phyloP scores from a whole-genome alignment of 768 basidiomycete species.

The Boletus fagicola region DNA sequence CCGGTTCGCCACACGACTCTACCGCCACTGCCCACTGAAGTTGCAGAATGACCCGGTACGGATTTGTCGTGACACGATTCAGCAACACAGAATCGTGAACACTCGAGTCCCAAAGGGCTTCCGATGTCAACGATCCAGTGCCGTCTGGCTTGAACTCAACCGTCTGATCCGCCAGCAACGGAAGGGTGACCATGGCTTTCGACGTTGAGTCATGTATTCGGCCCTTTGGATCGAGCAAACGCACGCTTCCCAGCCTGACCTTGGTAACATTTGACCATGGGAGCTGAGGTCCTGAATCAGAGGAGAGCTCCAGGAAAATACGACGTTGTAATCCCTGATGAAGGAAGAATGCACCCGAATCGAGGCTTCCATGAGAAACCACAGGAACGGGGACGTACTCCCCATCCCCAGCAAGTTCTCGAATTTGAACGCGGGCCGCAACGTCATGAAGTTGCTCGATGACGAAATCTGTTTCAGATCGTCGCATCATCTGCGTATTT shows the following conservation, averaged over 20 bases:
- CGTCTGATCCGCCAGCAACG: constrained; percentile 66
- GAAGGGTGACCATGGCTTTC: constrained; percentile 67
- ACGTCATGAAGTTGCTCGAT: constrained; percentile 87
- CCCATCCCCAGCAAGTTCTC: constrained; percentile 83
- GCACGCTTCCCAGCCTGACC: constrained; percentile 78
- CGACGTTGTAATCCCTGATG: constrained; percentile 94
- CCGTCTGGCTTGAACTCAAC: constrained; percentile 84
- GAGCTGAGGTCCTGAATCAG: constrained; percentile 85
- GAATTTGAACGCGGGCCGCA: constrained; percentile 82
- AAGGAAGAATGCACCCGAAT: constrained; percentile 82
- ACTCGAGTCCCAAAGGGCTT: constrained; percentile 91
- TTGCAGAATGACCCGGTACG: constrained; percentile 78
- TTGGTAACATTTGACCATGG: constrained; percentile 82
- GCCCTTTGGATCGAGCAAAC: constrained; percentile 81
- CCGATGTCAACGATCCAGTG: constrained; percentile 64
- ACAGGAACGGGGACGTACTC: constrained; percentile 83
- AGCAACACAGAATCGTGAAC: constrained; percentile 82
- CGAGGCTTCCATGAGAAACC: constrained; percentile 66
- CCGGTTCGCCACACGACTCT: constrained; percentile 80
- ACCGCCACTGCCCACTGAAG: constrained; percentile 76
- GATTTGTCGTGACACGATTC: constrained; percentile 77
- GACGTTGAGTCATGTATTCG: constrained; percentile 76
- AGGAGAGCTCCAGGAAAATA: constrained; percentile 70
- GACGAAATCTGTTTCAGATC: constrained; percentile 90
- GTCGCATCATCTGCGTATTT: constrained; percentile 72